Percentiles rank a stretch among this genome's conserved stretches.
Evolutionary conservation across 352 stramenopile species (phyloP).

Genomic region (Phytophthora vignae): DNA sequence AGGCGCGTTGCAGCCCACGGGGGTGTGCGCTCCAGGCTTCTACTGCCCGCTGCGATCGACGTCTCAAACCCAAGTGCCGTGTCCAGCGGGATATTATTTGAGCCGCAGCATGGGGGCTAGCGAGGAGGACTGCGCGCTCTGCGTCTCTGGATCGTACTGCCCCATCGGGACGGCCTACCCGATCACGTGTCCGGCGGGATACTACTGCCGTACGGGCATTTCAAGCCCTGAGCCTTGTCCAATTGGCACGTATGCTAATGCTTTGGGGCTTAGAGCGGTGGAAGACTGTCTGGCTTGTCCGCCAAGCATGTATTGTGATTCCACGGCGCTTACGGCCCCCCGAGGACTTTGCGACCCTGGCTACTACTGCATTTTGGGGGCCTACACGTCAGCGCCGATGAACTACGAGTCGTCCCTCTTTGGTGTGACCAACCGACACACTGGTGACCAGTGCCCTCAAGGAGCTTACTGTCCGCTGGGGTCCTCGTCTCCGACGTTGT

Average conservation of each 20-base stretch:
- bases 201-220: constrained; percentile 89
- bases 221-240: constrained; percentile 84
- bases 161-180: constrained; percentile 70
- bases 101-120: constrained; percentile 63
- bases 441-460: constrained; percentile 70
- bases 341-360: constrained; percentile 86
- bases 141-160: constrained; percentile 75
- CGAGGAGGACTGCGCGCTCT: constrained; percentile 81
- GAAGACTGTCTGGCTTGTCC: constrained; percentile 90
- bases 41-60: constrained; percentile 86
- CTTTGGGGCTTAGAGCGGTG: constrained; percentile 70
- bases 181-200: constrained; percentile 76
- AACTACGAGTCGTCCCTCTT: constrained; percentile 74
- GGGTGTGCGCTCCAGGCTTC: constrained; percentile 75
- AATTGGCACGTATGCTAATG: constrained; percentile 91
- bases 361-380: constrained; percentile 92
- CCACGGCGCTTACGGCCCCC: constrained; percentile 75
- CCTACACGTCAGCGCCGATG: constrained; percentile 92
- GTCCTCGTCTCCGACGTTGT: constrained; percentile 62
- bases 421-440: constrained; percentile 69
- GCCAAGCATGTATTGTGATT: constrained; percentile 93
- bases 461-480: constrained; percentile 79
- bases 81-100: constrained; percentile 81
- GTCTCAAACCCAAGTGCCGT: constrained; percentile 75
- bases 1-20: constrained; percentile 64